phyloP scores from a whole-genome alignment of 2,329 filamentous ascomycete species.

The Penicillium sp. region DNA sequence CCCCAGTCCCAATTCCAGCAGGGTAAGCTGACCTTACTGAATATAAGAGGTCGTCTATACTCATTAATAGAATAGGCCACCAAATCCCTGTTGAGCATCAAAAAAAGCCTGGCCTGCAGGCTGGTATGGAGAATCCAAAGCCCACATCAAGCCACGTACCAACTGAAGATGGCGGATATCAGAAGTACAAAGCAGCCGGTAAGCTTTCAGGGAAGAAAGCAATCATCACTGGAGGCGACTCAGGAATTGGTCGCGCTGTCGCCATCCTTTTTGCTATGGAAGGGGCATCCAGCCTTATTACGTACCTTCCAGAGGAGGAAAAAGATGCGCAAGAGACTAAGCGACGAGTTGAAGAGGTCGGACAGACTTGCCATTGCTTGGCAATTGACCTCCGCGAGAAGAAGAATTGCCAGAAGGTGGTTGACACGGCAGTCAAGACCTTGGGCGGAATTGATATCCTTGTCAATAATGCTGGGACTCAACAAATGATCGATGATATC shows the following conservation, averaged over 20 bases:
- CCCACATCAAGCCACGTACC: slow-evolving; percentile 67
- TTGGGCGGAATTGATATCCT: slow-evolving; percentile 70
- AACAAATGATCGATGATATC: slow-evolving; percentile 73
- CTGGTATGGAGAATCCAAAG: slow-evolving; percentile 55
- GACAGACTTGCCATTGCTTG: slow-evolving; percentile 64
- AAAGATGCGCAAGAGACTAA: slow-evolving; percentile 74
- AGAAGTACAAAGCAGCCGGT: slow-evolving; percentile 70
- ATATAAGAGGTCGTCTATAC: background rate
- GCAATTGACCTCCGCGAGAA: slow-evolving; percentile 64
- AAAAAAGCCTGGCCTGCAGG: slow-evolving; percentile 54
- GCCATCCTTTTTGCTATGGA: slow-evolving; percentile 80
- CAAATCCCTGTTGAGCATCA: slow-evolving; percentile 54
- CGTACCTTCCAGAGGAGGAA: slow-evolving; percentile 73
- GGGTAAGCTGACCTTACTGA: slow-evolving; percentile 18
- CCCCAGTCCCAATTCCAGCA: slow-evolving; percentile 32
- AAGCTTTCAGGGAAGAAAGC: slow-evolving; percentile 75
- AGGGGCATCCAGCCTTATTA: slow-evolving; percentile 71
- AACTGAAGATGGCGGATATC: slow-evolving; percentile 64
- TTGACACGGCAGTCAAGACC: slow-evolving; percentile 64
- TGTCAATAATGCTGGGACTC: slow-evolving; percentile 68
- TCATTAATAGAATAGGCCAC: slow-evolving; percentile 40
- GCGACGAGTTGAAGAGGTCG: slow-evolving; percentile 65
- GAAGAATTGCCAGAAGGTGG: slow-evolving; percentile 67
- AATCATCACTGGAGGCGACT: slow-evolving; percentile 78
- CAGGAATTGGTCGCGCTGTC: slow-evolving; percentile 73